Evolutionary conservation across 345 rosid species (phyloP).

Genomic region (Brassica juncea): DNA sequence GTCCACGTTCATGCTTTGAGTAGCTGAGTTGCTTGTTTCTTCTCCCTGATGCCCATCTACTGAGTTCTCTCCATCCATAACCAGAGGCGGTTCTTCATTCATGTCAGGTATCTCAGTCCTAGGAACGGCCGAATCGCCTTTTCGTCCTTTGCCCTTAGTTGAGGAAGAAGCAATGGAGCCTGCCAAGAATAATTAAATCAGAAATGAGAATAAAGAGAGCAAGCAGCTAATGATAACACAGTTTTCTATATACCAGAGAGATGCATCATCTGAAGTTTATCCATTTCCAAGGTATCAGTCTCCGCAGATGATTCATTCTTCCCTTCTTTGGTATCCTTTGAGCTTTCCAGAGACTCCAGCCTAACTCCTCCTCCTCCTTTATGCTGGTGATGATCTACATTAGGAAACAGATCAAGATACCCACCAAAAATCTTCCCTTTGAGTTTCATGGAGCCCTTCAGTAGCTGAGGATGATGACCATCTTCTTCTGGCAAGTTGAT

Average conservation of each 20-base stretch:
- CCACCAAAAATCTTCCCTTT: conserved; percentile 50
- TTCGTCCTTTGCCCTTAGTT: conserved; percentile 43
- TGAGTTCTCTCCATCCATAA: conserved; percentile 41
- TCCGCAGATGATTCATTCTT: conserved; percentile 66
- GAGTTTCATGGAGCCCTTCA: conserved; percentile 45
- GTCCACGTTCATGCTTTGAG: conserved; percentile 70
- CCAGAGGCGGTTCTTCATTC: conserved; percentile 47
- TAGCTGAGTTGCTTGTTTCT: conserved; percentile 67
- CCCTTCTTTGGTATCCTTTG: conserved; percentile 50
- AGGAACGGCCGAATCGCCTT: conserved; percentile 21
- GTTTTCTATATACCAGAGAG: conserved; percentile 47
- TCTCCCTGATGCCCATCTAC: conserved; percentile 44
- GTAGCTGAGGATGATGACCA: conserved; percentile 39
- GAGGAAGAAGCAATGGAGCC: conserved; percentile 51
- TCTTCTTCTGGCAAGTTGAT: conserved; percentile 43
- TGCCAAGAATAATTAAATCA: conserved; percentile 43
- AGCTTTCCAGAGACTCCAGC: conserved; percentile 59
- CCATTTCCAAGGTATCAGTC: conserved; percentile 72
- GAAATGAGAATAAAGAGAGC: conserved; percentile 1
- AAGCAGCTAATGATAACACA: neutral
- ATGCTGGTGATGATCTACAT: conserved; percentile 39
- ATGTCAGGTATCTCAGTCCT: conserved; percentile 52
- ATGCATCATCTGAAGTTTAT: conserved; percentile 43
- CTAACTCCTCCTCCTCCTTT: conserved; percentile 57
- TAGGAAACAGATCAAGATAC: conserved; percentile 52